phyloP scores from a whole-genome alignment of 768 basidiomycete species.

The Lactifluus pinguis region DNA sequence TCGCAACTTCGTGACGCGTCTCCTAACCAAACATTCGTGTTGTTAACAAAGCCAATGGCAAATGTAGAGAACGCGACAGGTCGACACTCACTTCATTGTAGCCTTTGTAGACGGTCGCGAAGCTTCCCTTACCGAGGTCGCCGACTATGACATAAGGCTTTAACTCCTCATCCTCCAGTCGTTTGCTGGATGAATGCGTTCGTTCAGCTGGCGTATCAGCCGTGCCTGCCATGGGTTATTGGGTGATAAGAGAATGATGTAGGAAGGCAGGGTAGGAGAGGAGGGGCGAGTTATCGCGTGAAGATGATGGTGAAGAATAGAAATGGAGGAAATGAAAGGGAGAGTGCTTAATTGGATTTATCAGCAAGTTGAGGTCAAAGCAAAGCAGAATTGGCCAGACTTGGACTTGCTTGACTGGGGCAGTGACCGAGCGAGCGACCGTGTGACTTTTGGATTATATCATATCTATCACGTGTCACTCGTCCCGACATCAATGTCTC shows the following conservation, averaged over 20 bases:
- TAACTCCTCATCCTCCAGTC: constrained; percentile 56
- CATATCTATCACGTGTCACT: not conserved
- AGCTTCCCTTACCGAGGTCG: constrained; percentile 85
- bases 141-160: constrained; percentile 68
- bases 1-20: constrained; percentile 71
- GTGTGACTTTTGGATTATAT: not conserved
- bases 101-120: constrained; percentile 93
- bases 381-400: too few relatives aligned
- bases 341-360: not conserved
- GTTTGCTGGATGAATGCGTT: constrained; percentile 10
- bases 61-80: not conserved
- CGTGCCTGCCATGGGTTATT: not conserved
- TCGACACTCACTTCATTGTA: constrained; percentile 68
- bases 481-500: not conserved
- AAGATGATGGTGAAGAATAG: not conserved
- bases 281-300: not conserved
- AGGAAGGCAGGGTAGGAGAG: not conserved
- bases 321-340: not conserved
- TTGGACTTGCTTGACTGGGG: not conserved
- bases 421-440: not conserved
- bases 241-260: not conserved
- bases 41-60: not conserved
- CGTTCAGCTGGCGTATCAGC: constrained; percentile 1
- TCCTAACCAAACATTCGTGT: constrained; percentile 38
- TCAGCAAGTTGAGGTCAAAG: not conserved